Conservation (phyloP, 2,329 filamentous ascomycete species). For the Beauveria pseudobassiana region DNA sequence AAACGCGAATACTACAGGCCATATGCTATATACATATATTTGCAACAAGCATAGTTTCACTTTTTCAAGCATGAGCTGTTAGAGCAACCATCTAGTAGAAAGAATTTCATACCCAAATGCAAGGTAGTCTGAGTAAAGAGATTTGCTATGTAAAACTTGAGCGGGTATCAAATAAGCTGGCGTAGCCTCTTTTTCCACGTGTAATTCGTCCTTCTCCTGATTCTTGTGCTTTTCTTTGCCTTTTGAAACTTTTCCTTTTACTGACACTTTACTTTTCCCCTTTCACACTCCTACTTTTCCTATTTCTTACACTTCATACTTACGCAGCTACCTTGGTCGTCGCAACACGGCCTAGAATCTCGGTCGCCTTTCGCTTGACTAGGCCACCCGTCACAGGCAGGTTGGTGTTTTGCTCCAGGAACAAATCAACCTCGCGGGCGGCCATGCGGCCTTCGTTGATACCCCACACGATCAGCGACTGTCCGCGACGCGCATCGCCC, state of each 20-base stretch:
- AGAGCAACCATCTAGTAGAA: no score
- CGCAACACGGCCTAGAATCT: slow-evolving; percentile 43
- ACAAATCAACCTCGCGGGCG: slow-evolving; percentile 85
- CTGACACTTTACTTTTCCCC: neutral
- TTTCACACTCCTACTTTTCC: neutral
- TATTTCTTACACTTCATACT: neutral
- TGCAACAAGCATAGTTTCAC: no score
- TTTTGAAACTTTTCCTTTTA: neutral
- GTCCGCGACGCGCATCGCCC: slow-evolving; percentile 88
- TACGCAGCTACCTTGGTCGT: neutral
- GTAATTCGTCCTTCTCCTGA: neutral
- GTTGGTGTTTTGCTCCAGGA: slow-evolving; percentile 69
- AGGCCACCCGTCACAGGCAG: slow-evolving; percentile 92
- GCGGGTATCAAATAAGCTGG: neutral
- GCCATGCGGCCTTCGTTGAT: slow-evolving; percentile 96
- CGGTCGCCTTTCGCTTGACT: slow-evolving; percentile 71
- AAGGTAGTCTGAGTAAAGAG: no score
- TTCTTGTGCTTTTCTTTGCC: neutral
- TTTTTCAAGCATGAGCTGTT: no score
- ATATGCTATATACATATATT: no score
- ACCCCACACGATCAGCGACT: slow-evolving; percentile 95
- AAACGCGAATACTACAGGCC: no score
- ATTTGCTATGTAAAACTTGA: neutral
- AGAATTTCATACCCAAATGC: no score
- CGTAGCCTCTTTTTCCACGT: neutral